Evolutionary conservation across 352 stramenopile genomes (phyloP).

Genomic region (Pythium guiyangense): DNA sequence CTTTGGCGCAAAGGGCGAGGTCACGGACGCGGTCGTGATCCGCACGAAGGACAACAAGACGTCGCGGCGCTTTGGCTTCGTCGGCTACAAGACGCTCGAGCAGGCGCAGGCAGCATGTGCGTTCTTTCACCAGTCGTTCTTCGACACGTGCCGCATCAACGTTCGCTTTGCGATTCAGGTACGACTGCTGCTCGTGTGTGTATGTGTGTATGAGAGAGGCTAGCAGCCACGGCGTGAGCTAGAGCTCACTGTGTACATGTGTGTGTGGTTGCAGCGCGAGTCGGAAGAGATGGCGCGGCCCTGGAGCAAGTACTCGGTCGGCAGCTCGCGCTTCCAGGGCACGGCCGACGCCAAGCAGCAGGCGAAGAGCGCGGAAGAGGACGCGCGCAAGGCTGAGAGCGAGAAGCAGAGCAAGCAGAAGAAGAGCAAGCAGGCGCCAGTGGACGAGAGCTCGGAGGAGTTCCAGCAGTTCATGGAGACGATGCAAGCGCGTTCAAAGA

Average conservation of each 20-base stretch:
- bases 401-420: constrained; percentile 31
- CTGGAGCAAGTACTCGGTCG: constrained; percentile 88
- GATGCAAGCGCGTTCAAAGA: constrained; percentile 87
- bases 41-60: constrained; percentile 86
- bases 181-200: constrained; percentile 1
- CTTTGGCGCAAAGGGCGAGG: constrained; percentile 70
- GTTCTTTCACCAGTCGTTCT: constrained; percentile 87
- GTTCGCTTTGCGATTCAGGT: constrained; percentile 80
- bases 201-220: background rate
- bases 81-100: constrained; percentile 68
- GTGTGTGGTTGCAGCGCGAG: constrained; percentile 26
- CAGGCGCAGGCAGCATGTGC: constrained; percentile 51
- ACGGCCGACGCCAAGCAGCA: constrained; percentile 18
- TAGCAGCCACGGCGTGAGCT: constrained; percentile 1
- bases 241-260: constrained; percentile 5
- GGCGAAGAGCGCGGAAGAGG: constrained; percentile 14
- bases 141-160: constrained; percentile 86
- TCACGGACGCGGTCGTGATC: constrained; percentile 88
- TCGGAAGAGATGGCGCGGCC: constrained; percentile 58
- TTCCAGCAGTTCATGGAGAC: constrained; percentile 89
- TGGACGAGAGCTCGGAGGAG: constrained; percentile 41
- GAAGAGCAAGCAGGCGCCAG: constrained; percentile 19
- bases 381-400: constrained; percentile 17
- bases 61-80: constrained; percentile 81
- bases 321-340: constrained; percentile 70